Evolutionary conservation across 768 basidiomycete species (phyloP).

Genomic region (Pleurotus pulmonarius): DNA sequence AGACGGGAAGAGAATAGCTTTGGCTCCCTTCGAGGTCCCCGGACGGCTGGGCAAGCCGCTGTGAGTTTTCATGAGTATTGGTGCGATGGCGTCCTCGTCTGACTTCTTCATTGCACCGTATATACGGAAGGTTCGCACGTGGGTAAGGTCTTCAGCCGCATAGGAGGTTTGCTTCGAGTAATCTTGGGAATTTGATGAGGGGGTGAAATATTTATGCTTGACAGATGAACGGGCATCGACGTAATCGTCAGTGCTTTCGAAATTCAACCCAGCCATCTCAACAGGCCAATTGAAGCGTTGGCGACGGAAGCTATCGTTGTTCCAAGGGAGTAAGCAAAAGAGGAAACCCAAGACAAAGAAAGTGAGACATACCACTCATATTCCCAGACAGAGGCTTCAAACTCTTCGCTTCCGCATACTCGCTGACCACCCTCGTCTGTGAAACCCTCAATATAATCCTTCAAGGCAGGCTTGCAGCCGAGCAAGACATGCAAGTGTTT

Average conservation of each 20-base stretch:
- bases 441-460: conserved; percentile 39
- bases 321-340: conserved; percentile 2
- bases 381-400: conserved; percentile 44
- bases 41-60: background rate
- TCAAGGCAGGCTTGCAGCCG: conserved; percentile 56
- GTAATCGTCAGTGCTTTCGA: conserved; percentile 12
- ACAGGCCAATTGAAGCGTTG: conserved; percentile 68
- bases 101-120: conserved; percentile 44
- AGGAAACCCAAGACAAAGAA: conserved; percentile 3
- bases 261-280: conserved; percentile 31
- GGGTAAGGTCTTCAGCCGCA: conserved; percentile 36
- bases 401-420: conserved; percentile 30
- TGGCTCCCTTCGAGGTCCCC: background rate
- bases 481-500: conserved; percentile 64
- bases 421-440: conserved; percentile 32
- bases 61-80: conserved; percentile 3
- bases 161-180: conserved; percentile 9
- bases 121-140: conserved; percentile 50
- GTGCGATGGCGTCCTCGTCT: background rate
- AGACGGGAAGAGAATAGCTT: too few species aligned
- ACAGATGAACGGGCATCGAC: conserved; percentile 4
- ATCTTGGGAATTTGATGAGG: conserved; percentile 17
- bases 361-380: conserved; percentile 50
- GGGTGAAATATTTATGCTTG: conserved; percentile 4
- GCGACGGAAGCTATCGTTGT: conserved; percentile 53